Evolutionary conservation across 2,329 filamentous ascomycete species (phyloP), one percentile per base, ranked within the genome.

Genomic region (Xylaria sp.): DNA sequence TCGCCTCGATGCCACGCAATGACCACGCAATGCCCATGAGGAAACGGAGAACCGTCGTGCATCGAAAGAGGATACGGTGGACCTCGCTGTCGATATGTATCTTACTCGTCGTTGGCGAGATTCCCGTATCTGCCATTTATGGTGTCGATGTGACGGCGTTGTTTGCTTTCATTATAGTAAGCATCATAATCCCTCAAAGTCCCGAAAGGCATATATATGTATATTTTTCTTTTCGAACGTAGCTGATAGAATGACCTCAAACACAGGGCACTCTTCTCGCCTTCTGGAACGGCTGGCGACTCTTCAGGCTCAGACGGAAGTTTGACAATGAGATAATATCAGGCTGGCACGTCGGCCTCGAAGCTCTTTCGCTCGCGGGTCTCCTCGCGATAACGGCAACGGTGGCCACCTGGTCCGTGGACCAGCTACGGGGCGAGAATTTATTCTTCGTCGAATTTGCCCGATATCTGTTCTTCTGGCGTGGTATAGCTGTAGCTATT

Each of bases 261-360:
- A 47, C 27, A 47, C 47, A 71, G 69, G 64, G 54, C 51, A 27
- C 60, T 9, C 44, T 70, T 23, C 61, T 71, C n/a, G 63, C 59
- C 50, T 13, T 68, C 13, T 71, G 69, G 69, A 62, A 71, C 23
- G 57, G 59, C 37, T 69, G 62, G 44, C 65, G 68, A n/a, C 69
- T 71, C 21, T 57, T 70, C 54, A 63, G 65, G 21, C 32, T 68
- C 8, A 51, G 68, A 27, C 61, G 63, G 42, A 68, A 66, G 37
- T 62, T 61, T 8, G 55, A 61, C 35, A 50, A 44, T 27, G 68
- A 70, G 25, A 32, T 48, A 13, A 63, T 71, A 59, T 71, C 69
- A 9, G 50, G 57, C 35, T 70, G 64, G 60, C 69, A 71, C 13
- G 5, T 70, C 18, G 58, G 48, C 25, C 50, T 63, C 13, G 69